Evolutionary conservation across 805 yeast species (phyloP), one percentile per base, ranked within the genome.

Genomic region (Saccharomycopsis fodiens): DNA sequence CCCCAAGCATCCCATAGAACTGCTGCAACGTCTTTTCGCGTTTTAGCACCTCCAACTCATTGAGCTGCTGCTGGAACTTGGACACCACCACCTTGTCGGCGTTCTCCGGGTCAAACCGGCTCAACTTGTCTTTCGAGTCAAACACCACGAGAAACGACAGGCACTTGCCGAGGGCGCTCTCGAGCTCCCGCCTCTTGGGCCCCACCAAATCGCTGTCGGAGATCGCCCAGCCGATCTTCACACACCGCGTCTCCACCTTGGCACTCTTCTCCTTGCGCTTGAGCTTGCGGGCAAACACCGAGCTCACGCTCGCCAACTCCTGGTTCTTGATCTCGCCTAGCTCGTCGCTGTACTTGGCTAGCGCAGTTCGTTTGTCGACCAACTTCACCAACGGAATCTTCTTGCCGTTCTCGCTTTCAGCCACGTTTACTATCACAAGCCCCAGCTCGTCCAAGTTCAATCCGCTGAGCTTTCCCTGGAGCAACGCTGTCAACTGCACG

Each of bases 191-290:
- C 13, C 25, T 39, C 27, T 49, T 49, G 15, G 19, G 42, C 8
- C 27, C 27, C 16, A 13, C 22, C 27, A 49, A 44, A 37, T 49
- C 49, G 15, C 40, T 12, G 29, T 49, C 46, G 12, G 50, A 45
- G 19, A 49, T 49, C 13, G 41, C 13, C 52, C 52, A 49, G 15
- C 52, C 35, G 2, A 49, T 13, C 27, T 49, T 49, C 23, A 49
- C 35, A 12, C 23, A 21, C 37, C 45, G 45, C 19, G 31, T 17
- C 19, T 16, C 23, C 15, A 20, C 19, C 15, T 30, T 29, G 5
- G 35, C 31, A 15, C 46, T 29, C 19, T 22, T 38, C 15, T 36
- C 45, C 12, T 38, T 41, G 15, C 25, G 22, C 13, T 31, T 39
- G 35, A 30, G 31, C 25, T 32, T 46, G n/a, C 31, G 29, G 4